Conservation (phyloP, 192 early-diverging fungal species). For the Jimgerdemannia flammicorona region DNA sequence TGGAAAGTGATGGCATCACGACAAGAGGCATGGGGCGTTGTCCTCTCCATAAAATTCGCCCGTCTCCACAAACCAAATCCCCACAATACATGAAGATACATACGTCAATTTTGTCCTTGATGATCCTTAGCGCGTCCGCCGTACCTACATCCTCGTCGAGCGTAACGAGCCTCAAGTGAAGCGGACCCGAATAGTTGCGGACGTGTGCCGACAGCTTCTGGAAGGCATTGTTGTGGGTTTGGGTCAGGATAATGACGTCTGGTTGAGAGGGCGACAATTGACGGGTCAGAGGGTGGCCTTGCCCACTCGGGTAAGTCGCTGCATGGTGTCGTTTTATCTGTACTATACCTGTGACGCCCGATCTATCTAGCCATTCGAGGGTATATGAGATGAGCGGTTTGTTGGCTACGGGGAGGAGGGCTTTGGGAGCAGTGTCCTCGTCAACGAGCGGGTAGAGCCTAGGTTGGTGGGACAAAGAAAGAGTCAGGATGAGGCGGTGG, state of each 20-base stretch:
- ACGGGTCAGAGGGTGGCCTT: background rate
- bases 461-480: background rate
- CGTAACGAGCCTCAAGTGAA: constrained; percentile 61
- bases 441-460: constrained; percentile 78
- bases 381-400: constrained; percentile 94
- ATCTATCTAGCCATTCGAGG: constrained; percentile 90
- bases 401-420: constrained; percentile 90
- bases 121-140: constrained; percentile 77
- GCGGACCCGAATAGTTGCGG: constrained; percentile 57
- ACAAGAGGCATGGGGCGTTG: background rate
- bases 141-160: constrained; percentile 68
- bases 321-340: background rate
- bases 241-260: constrained; percentile 76
- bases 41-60: background rate
- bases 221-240: constrained; percentile 49
- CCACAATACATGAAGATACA: background rate
- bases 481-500: background rate
- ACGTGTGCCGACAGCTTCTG: constrained; percentile 66
- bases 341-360: constrained; percentile 54
- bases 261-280: constrained; percentile 10
- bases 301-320: no score
- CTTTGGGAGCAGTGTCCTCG: constrained; percentile 85
- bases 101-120: constrained; percentile 85
- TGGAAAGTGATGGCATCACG: background rate
- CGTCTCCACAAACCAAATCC: background rate